These are phyloP conservation scores for Lepidium campestre DNA, from an alignment of 441 rosid genomes.

Conservation along the genomic window DNA sequence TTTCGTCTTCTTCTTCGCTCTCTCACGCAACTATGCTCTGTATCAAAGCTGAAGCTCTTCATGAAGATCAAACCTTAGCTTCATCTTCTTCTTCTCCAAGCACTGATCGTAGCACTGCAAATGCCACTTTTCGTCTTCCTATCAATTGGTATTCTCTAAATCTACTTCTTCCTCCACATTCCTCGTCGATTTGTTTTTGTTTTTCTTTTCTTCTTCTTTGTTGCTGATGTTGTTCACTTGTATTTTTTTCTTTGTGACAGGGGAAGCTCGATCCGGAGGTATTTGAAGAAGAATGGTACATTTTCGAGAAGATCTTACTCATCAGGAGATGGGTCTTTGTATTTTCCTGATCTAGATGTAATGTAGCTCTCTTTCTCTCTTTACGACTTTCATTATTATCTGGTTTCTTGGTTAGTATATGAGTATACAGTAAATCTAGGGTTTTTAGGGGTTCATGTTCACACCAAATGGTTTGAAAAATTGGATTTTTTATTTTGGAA, in stretches of 20 bases:
- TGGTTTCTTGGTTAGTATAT: not conserved
- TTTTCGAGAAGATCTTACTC: slow-evolving; percentile 55
- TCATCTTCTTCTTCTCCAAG: slow-evolving; percentile 33
- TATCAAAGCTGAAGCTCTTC: slow-evolving; percentile 63
- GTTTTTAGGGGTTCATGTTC: slow-evolving; percentile 9
- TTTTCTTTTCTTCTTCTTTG: not conserved
- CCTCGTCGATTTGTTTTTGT: not conserved
- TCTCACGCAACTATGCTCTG: slow-evolving; percentile 50
- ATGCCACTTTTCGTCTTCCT: slow-evolving; percentile 50
- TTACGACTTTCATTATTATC: not conserved
- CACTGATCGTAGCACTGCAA: slow-evolving; percentile 28
- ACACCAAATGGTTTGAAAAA: not conserved
- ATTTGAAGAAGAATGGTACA: slow-evolving; percentile 45
- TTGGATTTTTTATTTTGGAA: not conserved
- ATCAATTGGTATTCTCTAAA: slow-evolving; percentile 41
- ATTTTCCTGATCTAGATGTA: slow-evolving; percentile 60
- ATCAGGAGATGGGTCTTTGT: slow-evolving; percentile 51
- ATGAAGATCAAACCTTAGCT: slow-evolving; percentile 33
- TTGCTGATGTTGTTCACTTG: not conserved
- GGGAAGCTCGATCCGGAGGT: slow-evolving; percentile 69
- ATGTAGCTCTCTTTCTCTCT: slow-evolving; percentile 1
- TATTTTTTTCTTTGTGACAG: slow-evolving; percentile 22
- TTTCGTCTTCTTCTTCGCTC: slow-evolving; percentile 2
- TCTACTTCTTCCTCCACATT: not conserved
- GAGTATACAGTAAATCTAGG: slow-evolving; percentile 7